Evolutionary conservation across 441 rosid species (phyloP), one percentile per base, ranked within the genome.

Genomic region (California macrophylla): DNA sequence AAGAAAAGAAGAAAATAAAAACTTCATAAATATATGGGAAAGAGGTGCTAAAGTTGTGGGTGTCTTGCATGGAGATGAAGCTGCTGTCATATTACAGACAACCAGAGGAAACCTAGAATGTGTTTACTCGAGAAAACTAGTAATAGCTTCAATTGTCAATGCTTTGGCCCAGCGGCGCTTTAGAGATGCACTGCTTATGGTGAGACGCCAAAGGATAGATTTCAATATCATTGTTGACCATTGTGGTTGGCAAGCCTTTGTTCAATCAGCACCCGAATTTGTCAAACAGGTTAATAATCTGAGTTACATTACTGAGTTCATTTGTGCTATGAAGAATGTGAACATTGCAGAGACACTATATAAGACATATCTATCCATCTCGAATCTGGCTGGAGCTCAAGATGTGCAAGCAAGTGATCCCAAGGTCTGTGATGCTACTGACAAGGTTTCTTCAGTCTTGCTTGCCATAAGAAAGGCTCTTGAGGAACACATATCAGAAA

Each of bases 151-250:
- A 65, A 86, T 91, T 67, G 66, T 84, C 30, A 87, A 88, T 81
- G 96, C 90, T 63, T 78, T 93, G 82, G 76, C 74, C 70, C 89
- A 85, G 75, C 67, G 80, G 68, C 90, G 87, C 72, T 93, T 85
- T 71, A 84, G 77, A 78, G 93, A 91, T 84, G 96, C 96, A 56
- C 76, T 91, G 45, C 78, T 83, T 71, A 87, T 93, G 96, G 98
- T 93, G 54, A 87, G 98, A 84, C 86, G 95, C 42, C 98, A 93
- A 20, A 85, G 98, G 79, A 93, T 93, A 71, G 84, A 93, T 83
- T 91, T 93, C 75, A 93, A 93, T 77, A 80, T 91, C 45, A 84
- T 91, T 61, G 85, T 89, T 68, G 97, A 93, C 72, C 73, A 86
- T 71, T 83, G 85, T 74, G 97, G 98, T 24, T 88, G 97, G 96